Evolutionary conservation across 129 eudicot species (phyloP).

Genomic region (Helichrysum umbraculigerum): DNA sequence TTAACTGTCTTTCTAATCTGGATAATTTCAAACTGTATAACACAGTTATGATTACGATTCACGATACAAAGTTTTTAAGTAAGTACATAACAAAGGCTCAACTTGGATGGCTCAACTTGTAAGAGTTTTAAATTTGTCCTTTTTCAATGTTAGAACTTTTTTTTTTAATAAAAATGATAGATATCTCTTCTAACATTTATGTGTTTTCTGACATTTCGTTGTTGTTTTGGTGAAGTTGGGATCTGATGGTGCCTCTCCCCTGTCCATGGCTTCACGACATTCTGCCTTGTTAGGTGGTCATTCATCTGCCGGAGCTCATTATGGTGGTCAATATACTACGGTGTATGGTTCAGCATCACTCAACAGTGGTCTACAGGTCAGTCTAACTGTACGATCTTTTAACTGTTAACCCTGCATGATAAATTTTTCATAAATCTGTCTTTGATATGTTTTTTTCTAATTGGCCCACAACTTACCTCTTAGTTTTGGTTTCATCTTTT

Average conservation of each 20-base stretch:
- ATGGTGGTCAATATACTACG: slow-evolving; percentile 75
- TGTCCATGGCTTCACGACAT: slow-evolving; percentile 55
- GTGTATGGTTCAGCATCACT: slow-evolving; percentile 71
- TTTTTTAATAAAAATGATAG: neutral
- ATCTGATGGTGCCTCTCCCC: slow-evolving; percentile 54
- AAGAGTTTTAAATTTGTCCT: neutral
- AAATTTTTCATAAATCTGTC: no score
- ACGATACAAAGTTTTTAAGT: no score
- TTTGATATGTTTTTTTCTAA: neutral
- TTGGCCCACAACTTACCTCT: neutral
- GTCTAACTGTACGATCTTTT: slow-evolving; percentile 4
- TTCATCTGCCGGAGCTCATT: slow-evolving; percentile 55
- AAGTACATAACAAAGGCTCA: no score
- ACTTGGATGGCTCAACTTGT: no score
- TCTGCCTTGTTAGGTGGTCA: slow-evolving; percentile 61
- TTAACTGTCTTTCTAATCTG: no score
- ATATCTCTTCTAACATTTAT: neutral
- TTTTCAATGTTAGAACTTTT: neutral
- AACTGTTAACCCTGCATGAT: neutral
- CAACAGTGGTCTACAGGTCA: slow-evolving; percentile 63
- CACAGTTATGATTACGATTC: no score
- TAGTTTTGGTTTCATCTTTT: neutral
- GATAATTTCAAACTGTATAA: no score
- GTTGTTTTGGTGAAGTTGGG: slow-evolving; percentile 37
- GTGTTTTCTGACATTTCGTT: slow-evolving; percentile 16